phyloP scores from a whole-genome alignment of 305 asterid genomes.

The Fraxinus greggii region DNA sequence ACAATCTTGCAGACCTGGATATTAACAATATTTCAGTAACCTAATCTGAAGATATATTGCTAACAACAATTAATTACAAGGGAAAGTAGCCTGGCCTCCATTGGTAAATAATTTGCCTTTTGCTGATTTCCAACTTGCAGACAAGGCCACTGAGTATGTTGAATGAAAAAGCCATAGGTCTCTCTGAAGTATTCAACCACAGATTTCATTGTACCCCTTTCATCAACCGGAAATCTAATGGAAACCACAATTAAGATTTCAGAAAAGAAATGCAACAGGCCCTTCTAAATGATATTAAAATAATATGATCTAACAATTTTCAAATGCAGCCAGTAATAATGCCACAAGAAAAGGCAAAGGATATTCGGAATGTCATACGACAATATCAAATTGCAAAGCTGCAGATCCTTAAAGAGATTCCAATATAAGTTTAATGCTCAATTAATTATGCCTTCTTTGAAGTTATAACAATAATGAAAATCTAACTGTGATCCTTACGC shows the following conservation, averaged over 20 bases:
- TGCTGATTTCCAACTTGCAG: conserved; percentile 87
- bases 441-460: neutral
- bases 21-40: conserved; percentile 1
- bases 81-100: conserved; percentile 63
- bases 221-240: conserved; percentile 77
- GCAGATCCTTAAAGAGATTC: neutral
- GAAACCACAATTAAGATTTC: conserved; percentile 18
- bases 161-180: conserved; percentile 73
- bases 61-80: neutral
- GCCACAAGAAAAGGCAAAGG: neutral
- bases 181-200: conserved; percentile 78
- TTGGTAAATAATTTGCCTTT: conserved; percentile 81
- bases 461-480: neutral
- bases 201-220: conserved; percentile 72
- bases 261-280: neutral
- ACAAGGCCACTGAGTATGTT: conserved; percentile 77
- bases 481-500: conserved; percentile 41
- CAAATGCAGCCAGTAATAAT: neutral
- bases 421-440: neutral
- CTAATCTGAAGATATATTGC: neutral
- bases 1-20: conserved; percentile 88
- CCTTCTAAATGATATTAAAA: neutral
- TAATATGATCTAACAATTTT: conserved; percentile 1
- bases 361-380: neutral
- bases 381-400: neutral